Evolutionary conservation across 441 rosid genomes (phyloP).

Genomic region (Adansonia grandidieri): DNA sequence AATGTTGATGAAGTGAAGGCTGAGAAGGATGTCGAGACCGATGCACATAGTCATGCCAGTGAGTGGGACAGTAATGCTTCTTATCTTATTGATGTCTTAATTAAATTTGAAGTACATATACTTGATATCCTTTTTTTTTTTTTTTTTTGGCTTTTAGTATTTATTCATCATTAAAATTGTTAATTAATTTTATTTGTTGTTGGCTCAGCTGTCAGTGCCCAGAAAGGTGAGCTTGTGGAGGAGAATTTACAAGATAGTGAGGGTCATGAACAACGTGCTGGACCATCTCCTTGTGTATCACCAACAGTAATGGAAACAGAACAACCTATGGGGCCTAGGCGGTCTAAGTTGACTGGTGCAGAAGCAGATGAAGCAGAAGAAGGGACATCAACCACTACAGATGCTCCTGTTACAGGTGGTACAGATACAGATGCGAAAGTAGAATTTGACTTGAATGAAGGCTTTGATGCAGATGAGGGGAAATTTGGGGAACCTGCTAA

Average conservation of each 20-base stretch:
- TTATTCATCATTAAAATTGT: background rate
- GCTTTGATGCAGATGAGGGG: slow-evolving; percentile 65
- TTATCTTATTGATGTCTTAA: background rate
- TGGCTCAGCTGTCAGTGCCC: slow-evolving; percentile 34
- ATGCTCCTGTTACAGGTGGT: slow-evolving; percentile 42
- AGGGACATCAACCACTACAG: slow-evolving; percentile 45
- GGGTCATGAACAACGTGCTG: slow-evolving; percentile 30
- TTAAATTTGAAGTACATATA: slow-evolving; percentile 1
- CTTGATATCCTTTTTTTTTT: background rate
- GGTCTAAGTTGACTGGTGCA: slow-evolving; percentile 36
- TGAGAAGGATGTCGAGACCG: slow-evolving; percentile 43
- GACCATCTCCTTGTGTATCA: slow-evolving; percentile 30
- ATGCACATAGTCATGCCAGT: slow-evolving; percentile 28
- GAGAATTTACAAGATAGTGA: slow-evolving; percentile 34
- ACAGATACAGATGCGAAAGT: slow-evolving; percentile 60
- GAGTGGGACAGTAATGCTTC: slow-evolving; percentile 33
- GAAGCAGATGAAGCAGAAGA: slow-evolving; percentile 61
- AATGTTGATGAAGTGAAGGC: slow-evolving; percentile 40
- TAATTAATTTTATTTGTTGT: slow-evolving; percentile 13
- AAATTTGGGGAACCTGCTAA: slow-evolving; percentile 47
- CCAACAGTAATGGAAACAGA: slow-evolving; percentile 36
- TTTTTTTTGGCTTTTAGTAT: background rate
- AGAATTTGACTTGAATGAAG: slow-evolving; percentile 88
- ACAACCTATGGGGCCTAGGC: slow-evolving; percentile 36
- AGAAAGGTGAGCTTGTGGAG: slow-evolving; percentile 40